Percentiles rank a stretch among this genome's conserved stretches.
Evolutionary conservation across 2,329 filamentous ascomycete genomes (phyloP).

Genomic region (Neocucurbitaria cava): DNA sequence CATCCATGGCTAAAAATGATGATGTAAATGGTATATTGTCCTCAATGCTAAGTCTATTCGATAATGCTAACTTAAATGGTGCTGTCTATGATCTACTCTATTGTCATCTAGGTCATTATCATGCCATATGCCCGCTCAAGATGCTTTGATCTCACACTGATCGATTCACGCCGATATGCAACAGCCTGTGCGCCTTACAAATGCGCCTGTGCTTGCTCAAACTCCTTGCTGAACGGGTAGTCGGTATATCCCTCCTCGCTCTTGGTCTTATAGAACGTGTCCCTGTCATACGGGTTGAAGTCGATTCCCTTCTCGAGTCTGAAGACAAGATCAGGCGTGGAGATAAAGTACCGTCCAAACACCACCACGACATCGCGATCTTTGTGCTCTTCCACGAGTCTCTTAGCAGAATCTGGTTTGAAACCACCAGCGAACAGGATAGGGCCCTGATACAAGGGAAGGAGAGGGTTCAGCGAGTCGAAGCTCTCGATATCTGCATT

Average conservation of each 20-base stretch:
- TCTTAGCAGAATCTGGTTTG: constrained; percentile 47
- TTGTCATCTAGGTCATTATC: too few relatives aligned
- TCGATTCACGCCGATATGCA: not conserved
- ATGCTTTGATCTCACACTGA: not conserved
- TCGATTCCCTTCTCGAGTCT: constrained; percentile 53
- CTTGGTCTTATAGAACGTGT: constrained; percentile 53
- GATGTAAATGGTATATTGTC: too few relatives aligned
- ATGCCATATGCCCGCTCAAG: too few relatives aligned
- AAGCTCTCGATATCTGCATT: constrained; percentile 42
- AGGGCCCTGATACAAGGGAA: constrained; percentile 36
- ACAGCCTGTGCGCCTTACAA: not conserved
- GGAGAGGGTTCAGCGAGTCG: constrained; percentile 31
- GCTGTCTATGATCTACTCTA: too few relatives aligned
- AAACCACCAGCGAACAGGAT: constrained; percentile 54
- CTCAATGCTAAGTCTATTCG: too few relatives aligned
- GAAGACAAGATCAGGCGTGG: constrained; percentile 58
- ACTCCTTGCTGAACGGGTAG: constrained; percentile 40
- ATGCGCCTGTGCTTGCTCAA: constrained; percentile 13
- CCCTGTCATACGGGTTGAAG: constrained; percentile 54
- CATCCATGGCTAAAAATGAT: too few relatives aligned
- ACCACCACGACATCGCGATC: constrained; percentile 55
- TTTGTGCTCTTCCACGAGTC: constrained; percentile 50
- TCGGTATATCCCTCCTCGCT: constrained; percentile 51
- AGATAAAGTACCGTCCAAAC: constrained; percentile 59
- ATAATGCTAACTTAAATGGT: too few relatives aligned